phyloP scores from a whole-genome alignment of 768 basidiomycete species.

The Leccinum broughii region DNA sequence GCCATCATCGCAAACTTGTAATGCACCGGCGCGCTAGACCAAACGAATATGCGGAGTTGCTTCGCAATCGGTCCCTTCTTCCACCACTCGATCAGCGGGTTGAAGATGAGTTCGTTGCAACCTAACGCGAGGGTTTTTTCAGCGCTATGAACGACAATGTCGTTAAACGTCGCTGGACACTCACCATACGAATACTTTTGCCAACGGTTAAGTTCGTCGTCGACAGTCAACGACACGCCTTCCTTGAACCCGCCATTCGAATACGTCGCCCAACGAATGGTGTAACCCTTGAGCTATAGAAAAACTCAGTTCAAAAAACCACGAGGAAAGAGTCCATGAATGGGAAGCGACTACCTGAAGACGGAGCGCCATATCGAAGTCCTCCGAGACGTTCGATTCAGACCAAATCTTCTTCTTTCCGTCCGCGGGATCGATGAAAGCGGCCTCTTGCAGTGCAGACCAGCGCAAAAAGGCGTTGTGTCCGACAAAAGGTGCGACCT shows the following conservation, averaged over 20 bases:
- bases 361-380: slow-evolving; percentile 66
- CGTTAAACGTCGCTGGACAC: slow-evolving; percentile 24
- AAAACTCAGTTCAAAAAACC: slow-evolving; percentile 20
- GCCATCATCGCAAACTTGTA: slow-evolving; percentile 73
- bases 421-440: slow-evolving; percentile 55
- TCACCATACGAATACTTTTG: slow-evolving; percentile 81
- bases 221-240: slow-evolving; percentile 85
- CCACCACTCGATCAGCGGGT: slow-evolving; percentile 81
- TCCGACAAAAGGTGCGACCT: slow-evolving; percentile 76
- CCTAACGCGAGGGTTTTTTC: slow-evolving; percentile 9
- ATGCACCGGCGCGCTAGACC: slow-evolving; percentile 75
- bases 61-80: slow-evolving; percentile 77
- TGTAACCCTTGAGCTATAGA: slow-evolving; percentile 45
- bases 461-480: slow-evolving; percentile 90
- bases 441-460: slow-evolving; percentile 87
- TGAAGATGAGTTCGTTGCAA: slow-evolving; percentile 69
- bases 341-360: slow-evolving; percentile 43
- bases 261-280: slow-evolving; percentile 72
- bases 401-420: slow-evolving; percentile 75
- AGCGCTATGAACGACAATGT: slow-evolving; percentile 28
- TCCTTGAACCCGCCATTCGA: slow-evolving; percentile 88
- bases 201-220: slow-evolving; percentile 92
- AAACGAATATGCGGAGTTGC: slow-evolving; percentile 73
- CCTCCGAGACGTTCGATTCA: slow-evolving; percentile 65
- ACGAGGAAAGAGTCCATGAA: neutral